Evolutionary conservation across 768 basidiomycete genomes (phyloP).

Genomic region (Psilocybe sp.): DNA sequence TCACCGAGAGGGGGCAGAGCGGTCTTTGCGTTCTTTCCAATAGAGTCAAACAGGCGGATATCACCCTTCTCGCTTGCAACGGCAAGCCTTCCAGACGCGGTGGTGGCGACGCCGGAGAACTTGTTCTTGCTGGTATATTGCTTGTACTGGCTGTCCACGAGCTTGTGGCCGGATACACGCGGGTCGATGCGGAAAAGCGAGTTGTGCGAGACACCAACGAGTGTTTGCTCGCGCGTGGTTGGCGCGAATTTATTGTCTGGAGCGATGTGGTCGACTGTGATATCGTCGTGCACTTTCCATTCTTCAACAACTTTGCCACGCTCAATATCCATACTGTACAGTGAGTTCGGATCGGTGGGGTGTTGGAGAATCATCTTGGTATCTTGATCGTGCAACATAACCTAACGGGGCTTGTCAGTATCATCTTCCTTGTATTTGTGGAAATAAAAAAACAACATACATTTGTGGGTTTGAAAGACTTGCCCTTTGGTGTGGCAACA

Average conservation of each 20-base stretch:
- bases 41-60: constrained; percentile 89
- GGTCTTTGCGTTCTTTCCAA: constrained; percentile 99
- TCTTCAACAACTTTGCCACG: constrained; percentile 96
- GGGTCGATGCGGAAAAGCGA: constrained; percentile 98
- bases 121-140: constrained; percentile 94
- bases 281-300: constrained; percentile 93
- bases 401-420: constrained; percentile 41
- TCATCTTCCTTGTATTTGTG: neutral
- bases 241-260: constrained; percentile 95
- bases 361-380: constrained; percentile 93
- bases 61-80: constrained; percentile 97
- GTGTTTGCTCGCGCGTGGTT: constrained; percentile 87
- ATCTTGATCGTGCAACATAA: constrained; percentile 97
- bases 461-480: constrained; percentile 82
- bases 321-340: constrained; percentile 91
- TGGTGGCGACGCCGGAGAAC: constrained; percentile 91
- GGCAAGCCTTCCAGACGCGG: constrained; percentile 81
- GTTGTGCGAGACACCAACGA: constrained; percentile 92
- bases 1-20: constrained; percentile 93
- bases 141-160: constrained; percentile 94
- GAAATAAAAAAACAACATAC: constrained; percentile 42
- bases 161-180: constrained; percentile 85
- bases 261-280: constrained; percentile 85
- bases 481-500: constrained; percentile 75
- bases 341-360: constrained; percentile 70